Base-by-base conservation (phyloP, 176 grass and related monocot genomes). In the Poa pratensis region DNA sequence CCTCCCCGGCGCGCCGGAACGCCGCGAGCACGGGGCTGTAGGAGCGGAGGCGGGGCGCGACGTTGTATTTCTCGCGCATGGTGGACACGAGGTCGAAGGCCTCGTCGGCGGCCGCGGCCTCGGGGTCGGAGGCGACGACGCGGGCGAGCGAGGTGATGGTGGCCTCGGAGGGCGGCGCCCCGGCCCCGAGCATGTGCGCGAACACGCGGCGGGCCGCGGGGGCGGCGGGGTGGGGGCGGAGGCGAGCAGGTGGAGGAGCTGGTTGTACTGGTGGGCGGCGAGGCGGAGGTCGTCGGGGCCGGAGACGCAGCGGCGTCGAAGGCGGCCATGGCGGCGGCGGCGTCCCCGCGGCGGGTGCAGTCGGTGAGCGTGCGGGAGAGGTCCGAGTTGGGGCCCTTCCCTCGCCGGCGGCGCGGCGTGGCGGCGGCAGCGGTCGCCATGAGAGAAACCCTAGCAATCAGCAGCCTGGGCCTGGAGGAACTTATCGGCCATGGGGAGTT, bases 61-160 rank as follows among this genome's bases (percentile, higher is more conserved):
- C 57, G 50, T 90, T 90, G 69, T 91, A 90, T 11, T 61, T 92
- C 1, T 94, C 92, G 42, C 78, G 86, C 95, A 97, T 97, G 54
- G 86, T 91, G 27, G 79, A 67, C 0, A 97, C 90, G 26, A 93
- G 70, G 1, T 90, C 28, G 79, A 97, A 97, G 7, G 95, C 91
- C 76, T 91, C 73, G 83, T 93, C 88, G 6, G n/a, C n/a, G n/a
- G n/a, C n/a, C n/a, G 90, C 92, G 3, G 54, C 91, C 0, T 66
- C 84, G 1, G 82, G 37, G 17, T 83, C 86, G 2, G 80, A 72
- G 35, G 90, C 88, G 43, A 69, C 51, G 76, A 93, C 74, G 82
- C 92, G 90, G 14, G 94, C 84, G 69, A 97, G 88, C 23, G 88
- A 87, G 61, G 93, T 97, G 79, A 97, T 94, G 79, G 93, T 89